Percentiles rank a stretch among this genome's conserved stretches.
phyloP scores from a whole-genome alignment of 2,329 filamentous ascomycete species.

The Aureobasidium zeae region DNA sequence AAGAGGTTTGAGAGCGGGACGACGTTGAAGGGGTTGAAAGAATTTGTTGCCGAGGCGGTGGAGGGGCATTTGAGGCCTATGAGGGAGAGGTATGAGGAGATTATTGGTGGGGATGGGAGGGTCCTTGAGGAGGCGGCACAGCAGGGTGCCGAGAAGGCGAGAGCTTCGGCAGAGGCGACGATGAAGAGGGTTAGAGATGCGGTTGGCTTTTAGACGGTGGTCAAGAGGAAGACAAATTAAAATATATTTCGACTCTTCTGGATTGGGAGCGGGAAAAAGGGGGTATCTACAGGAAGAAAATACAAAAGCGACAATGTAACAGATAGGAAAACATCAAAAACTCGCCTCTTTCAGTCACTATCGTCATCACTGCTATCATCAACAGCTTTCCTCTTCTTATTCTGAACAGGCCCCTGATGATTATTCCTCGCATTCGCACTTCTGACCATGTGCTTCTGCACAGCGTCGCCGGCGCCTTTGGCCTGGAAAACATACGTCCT shows the following conservation, averaged over 20 bases:
- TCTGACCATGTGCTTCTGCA: conserved; percentile 16
- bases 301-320: too few relatives aligned
- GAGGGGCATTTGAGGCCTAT: conserved; percentile 45
- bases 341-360: too few relatives aligned
- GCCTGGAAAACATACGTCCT: conserved; percentile 40
- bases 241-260: too few relatives aligned
- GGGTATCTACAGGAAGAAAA: too few relatives aligned
- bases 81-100: conserved; percentile 46
- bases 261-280: too few relatives aligned
- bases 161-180: conserved; percentile 47
- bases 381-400: conserved; percentile 20
- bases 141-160: conserved; percentile 53
- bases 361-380: conserved; percentile 19
- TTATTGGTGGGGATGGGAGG: conserved; percentile 41
- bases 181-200: conserved; percentile 38
- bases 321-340: too few relatives aligned
- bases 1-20: conserved; percentile 30
- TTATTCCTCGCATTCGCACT: too few relatives aligned
- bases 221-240: too few relatives aligned
- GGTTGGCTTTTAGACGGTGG: conserved; percentile 32
- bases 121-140: conserved; percentile 50
- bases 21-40: conserved; percentile 54
- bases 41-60: conserved; percentile 51
- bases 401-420: neutral
- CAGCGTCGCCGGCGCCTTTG: conserved; percentile 24